Evolutionary conservation across 2,329 filamentous ascomycete genomes (phyloP).

Genomic region (Ophiostoma populinum): DNA sequence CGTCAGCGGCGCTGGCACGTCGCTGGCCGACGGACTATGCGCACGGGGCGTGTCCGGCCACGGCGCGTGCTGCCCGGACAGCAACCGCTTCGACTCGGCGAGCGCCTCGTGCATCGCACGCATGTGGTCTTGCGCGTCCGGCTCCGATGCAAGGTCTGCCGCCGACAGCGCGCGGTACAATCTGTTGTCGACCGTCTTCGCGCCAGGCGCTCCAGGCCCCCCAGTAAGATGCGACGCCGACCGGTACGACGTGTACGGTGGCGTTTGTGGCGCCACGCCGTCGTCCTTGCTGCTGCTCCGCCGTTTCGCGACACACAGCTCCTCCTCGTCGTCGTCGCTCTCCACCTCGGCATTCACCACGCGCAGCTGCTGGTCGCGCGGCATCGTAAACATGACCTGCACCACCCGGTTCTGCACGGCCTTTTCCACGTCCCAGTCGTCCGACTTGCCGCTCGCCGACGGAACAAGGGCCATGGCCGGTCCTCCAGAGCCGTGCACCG

Average conservation of each 20-base stretch:
- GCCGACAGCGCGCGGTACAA: not conserved
- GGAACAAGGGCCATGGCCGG: too few relatives aligned
- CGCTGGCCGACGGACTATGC: too few relatives aligned
- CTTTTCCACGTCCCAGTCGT: constrained; percentile 62
- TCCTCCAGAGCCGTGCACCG: constrained; percentile 4
- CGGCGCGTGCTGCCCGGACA: constrained; percentile 6
- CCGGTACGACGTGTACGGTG: constrained; percentile 3
- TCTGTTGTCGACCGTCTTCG: too few relatives aligned
- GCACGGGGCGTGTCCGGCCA: constrained; percentile 6
- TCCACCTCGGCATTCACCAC: constrained; percentile 69
- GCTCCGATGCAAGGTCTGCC: too few relatives aligned
- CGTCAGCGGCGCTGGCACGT: constrained; percentile 3
- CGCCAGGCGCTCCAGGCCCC: too few relatives aligned
- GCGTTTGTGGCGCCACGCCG: constrained; percentile 3
- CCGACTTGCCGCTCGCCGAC: constrained; percentile 16
- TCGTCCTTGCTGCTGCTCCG: not conserved
- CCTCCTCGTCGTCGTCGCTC: constrained; percentile 12
- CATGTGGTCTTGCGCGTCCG: constrained; percentile 7
- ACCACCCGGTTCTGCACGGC: constrained; percentile 55
- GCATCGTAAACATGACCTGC: constrained; percentile 86
- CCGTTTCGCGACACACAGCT: not conserved
- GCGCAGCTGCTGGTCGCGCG: constrained; percentile 60
- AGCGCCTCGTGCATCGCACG: constrained; percentile 7
- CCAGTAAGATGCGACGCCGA: too few relatives aligned
- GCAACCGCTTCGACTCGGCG: constrained; percentile 5